phyloP scores from a whole-genome alignment of 192 early-diverging fungal species.

The Backusella westeae region DNA sequence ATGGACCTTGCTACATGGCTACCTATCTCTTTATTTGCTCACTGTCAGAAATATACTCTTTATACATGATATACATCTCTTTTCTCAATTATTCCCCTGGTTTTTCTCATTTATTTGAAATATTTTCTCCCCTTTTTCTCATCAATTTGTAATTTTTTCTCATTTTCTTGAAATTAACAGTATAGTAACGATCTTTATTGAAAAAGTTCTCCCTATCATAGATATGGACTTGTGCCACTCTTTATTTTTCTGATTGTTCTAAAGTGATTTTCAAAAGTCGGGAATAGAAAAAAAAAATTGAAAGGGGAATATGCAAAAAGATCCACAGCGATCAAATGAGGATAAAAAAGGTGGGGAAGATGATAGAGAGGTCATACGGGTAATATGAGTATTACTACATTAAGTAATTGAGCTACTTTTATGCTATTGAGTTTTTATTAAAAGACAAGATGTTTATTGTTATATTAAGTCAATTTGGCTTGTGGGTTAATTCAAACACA shows the following conservation, averaged over 20 bases:
- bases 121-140: too few relatives aligned
- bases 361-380: background rate
- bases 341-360: background rate
- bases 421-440: background rate
- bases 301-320: background rate
- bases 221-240: background rate
- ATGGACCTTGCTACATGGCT: too few relatives aligned
- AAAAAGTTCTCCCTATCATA: background rate
- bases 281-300: background rate
- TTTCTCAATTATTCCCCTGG: too few relatives aligned
- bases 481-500: background rate
- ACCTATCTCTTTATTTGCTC: too few relatives aligned
- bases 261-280: background rate
- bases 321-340: background rate
- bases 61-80: too few relatives aligned
- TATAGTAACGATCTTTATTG: background rate
- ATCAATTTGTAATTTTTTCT: too few relatives aligned
- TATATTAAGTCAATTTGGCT: background rate
- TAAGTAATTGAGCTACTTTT: background rate
- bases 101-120: too few relatives aligned
- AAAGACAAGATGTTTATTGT: background rate
- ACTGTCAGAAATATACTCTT: too few relatives aligned
- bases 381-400: background rate
- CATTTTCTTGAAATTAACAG: too few relatives aligned
- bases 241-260: background rate